A percentile compares a stretch with the other conserved stretches of the same genome.
Conservation (phyloP, 1,284 basidiomycete species). For the Cryptococcus depauperatus region DNA sequence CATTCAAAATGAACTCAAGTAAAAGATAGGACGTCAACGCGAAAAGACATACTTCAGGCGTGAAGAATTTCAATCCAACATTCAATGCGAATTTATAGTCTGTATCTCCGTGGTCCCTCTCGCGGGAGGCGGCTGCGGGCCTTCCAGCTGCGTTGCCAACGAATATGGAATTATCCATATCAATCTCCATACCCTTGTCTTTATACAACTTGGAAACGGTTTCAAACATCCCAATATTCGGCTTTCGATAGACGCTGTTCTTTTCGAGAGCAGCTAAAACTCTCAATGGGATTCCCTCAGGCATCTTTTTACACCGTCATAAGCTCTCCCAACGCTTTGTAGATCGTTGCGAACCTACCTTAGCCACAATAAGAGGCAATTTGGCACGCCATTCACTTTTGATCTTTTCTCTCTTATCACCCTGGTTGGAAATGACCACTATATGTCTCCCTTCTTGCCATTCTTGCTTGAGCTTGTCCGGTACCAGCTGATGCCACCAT, state of each 20-base stretch:
- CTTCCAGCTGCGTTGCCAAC: slow-evolving; percentile 89
- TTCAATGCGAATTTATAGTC: slow-evolving; percentile 82
- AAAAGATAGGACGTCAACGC: too few species aligned
- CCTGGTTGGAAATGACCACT: slow-evolving; percentile 73
- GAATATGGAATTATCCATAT: slow-evolving; percentile 61
- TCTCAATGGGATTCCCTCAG: slow-evolving; percentile 61
- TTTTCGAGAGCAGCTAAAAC: slow-evolving; percentile 58
- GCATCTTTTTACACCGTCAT: slow-evolving; percentile 49
- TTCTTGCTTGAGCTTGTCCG: slow-evolving; percentile 55
- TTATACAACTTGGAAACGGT: slow-evolving; percentile 58
- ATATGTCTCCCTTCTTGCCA: slow-evolving; percentile 63
- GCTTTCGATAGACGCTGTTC: slow-evolving; percentile 75
- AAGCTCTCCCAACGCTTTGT: background rate
- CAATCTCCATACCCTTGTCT: slow-evolving; percentile 57
- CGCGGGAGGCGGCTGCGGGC: slow-evolving; percentile 19
- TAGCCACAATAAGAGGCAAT: slow-evolving; percentile 58
- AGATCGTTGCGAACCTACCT: slow-evolving; percentile 48
- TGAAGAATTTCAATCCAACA: slow-evolving; percentile 61
- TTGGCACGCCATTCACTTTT: slow-evolving; percentile 64
- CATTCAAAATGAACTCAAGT: too few species aligned
- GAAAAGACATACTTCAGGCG: slow-evolving; percentile 51
- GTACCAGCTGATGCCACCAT: slow-evolving; percentile 69
- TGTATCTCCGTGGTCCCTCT: slow-evolving; percentile 62
- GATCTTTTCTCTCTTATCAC: slow-evolving; percentile 47
- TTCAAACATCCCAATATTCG: slow-evolving; percentile 79